Base-by-base conservation (phyloP, 768 basidiomycete species). In the Favolaschia claudopus region DNA sequence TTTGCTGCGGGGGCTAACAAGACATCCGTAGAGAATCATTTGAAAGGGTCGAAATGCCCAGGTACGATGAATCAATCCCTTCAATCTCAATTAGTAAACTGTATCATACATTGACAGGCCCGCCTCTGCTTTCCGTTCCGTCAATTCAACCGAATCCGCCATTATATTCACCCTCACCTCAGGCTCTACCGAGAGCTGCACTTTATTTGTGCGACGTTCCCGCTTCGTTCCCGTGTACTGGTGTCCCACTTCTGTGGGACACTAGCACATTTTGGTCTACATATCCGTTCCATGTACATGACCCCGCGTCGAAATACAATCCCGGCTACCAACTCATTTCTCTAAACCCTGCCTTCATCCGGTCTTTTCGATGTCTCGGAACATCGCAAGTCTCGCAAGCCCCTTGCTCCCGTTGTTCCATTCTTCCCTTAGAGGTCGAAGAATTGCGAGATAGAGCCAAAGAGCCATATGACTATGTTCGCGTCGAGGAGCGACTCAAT, bases 271-370 rank as follows among this genome's bases (percentile, higher is more conserved):
- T 63, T 28, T 60, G 45, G 48, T 13, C 45, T 22, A 60, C 63
- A 14, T 67, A 67, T 39, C 66, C 66, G 3, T 68, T 68, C 42
- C 19, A 57, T n/a, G 19, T 62, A 19, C 64, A 68, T 32, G 50
- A 65, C 34, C 33, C 42, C 4, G 19, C 22, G 0, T 61, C 64
- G 15, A 43, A 40, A 17, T 55, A 45, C 40, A 55, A 62, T 37
- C 55, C 62, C 4, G 53, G 45, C 15, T 66, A 64, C 33, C 5
- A 33, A 3, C 36, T 64, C 40, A 52, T 33, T 4, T 22, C 50
- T 17, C 5, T 52, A 5, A 32, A n/a, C 27, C 50, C 50, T 15
- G 38, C 39, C 19, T 9, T 42, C 3, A 42, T 52, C 29, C 50
- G 39, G 5, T 52, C 50, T 40, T 14, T 3, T 1, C 38, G 28